Evolutionary conservation across 2,329 filamentous ascomycete genomes (phyloP).

Genomic region (Xylariaceae sp.): DNA sequence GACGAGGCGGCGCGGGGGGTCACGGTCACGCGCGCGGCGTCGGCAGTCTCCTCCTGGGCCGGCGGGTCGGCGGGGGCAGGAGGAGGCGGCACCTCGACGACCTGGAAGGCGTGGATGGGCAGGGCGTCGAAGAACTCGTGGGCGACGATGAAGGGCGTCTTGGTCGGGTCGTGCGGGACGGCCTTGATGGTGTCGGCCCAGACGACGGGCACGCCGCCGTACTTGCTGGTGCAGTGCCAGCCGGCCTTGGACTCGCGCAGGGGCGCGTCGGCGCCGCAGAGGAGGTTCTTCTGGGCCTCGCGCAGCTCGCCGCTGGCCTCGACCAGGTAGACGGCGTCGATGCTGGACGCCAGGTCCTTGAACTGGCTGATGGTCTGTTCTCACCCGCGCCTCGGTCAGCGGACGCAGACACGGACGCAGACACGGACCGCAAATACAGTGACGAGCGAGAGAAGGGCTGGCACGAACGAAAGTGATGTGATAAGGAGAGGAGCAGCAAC

Average conservation of each 20-base stretch:
- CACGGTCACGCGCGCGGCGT: slow-evolving; percentile 29
- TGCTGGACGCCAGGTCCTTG: slow-evolving; percentile 63
- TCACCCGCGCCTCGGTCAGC: no score
- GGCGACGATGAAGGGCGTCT: slow-evolving; percentile 86
- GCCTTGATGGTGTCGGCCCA: slow-evolving; percentile 88
- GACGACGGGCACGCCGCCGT: slow-evolving; percentile 64
- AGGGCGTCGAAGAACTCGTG: slow-evolving; percentile 99
- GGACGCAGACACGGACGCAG: no score
- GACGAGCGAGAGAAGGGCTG: neutral
- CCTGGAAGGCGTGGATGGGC: slow-evolving; percentile 91
- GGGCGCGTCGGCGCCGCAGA: slow-evolving; percentile 64
- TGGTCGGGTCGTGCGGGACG: slow-evolving; percentile 61
- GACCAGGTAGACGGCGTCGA: slow-evolving; percentile 87
- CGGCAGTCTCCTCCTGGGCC: neutral
- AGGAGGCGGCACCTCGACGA: slow-evolving; percentile 45
- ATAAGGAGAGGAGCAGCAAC: slow-evolving; percentile 21
- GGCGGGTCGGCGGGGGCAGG: slow-evolving; percentile 25
- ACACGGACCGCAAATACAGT: no score
- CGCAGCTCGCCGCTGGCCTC: slow-evolving; percentile 82
- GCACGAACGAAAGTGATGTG: neutral
- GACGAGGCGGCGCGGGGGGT: slow-evolving; percentile 38
- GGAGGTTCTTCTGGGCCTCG: slow-evolving; percentile 67
- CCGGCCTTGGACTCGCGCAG: slow-evolving; percentile 67
- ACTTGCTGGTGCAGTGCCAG: slow-evolving; percentile 67
- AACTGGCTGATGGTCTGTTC: slow-evolving; percentile 80